Percentiles rank a stretch among this genome's conserved stretches.
phyloP scores from a whole-genome alignment of 192 early-diverging fungal genomes.

The Backusella liffmaniae region DNA sequence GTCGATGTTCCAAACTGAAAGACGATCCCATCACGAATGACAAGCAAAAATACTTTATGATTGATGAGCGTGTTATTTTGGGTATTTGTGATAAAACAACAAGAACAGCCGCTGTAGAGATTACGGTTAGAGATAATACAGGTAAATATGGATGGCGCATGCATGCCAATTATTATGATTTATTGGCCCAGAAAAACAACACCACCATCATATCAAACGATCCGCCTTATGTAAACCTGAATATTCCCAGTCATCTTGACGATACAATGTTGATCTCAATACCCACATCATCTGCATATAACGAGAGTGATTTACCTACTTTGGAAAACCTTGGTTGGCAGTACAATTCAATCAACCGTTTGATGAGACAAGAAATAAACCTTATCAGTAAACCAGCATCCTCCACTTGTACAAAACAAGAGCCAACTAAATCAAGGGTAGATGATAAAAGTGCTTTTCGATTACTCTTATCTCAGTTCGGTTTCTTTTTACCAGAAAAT shows the following conservation, averaged over 20 bases:
- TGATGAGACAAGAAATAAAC: constrained; percentile 23
- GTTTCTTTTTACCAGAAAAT: constrained; percentile 58
- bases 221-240: not conserved
- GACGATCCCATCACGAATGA: constrained; percentile 10
- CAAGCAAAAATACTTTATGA: constrained; percentile 61
- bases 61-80: constrained; percentile 64
- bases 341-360: constrained; percentile 22
- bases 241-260: not conserved
- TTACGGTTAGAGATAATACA: constrained; percentile 63
- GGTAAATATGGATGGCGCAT: constrained; percentile 71
- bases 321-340: constrained; percentile 33
- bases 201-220: not conserved
- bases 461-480: constrained; percentile 62
- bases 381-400: not conserved
- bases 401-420: constrained; percentile 2
- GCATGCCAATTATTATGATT: constrained; percentile 50
- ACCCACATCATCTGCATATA: not conserved
- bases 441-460: constrained; percentile 42
- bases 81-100: constrained; percentile 53
- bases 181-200: not conserved
- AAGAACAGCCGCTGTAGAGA: constrained; percentile 33
- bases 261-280: not conserved
- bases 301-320: constrained; percentile 28
- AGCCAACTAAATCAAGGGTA: constrained; percentile 34
- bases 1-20: constrained; percentile 42